These are phyloP conservation scores for Prasinococcaceae sp. DNA, from an alignment of 139 green algal genomes.

Conservation along the genomic window DNA sequence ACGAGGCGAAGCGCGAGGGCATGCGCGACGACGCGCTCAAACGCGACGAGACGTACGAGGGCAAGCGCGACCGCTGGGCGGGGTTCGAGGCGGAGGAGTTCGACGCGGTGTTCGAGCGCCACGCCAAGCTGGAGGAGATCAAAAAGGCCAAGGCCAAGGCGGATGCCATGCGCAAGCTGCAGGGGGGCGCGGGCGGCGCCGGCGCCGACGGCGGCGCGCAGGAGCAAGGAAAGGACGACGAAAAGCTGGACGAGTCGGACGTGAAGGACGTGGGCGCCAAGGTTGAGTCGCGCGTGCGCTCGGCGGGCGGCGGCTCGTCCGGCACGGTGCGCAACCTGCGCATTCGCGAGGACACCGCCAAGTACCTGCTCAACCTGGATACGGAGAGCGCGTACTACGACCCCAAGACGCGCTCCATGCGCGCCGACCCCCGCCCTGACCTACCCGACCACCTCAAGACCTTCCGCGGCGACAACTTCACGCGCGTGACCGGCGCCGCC, in stretches of 20 bases:
- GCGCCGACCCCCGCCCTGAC: constrained; percentile 71
- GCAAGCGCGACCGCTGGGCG: constrained; percentile 87
- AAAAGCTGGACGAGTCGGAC: constrained; percentile 76
- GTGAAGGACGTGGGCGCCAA: constrained; percentile 77
- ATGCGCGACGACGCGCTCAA: constrained; percentile 51
- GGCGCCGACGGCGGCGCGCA: constrained; percentile 1
- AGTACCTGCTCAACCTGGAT: constrained; percentile 98
- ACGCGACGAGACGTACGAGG: too few species aligned
- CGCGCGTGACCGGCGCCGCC: constrained; percentile 61
- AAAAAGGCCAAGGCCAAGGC: too few species aligned
- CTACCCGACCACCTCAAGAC: constrained; percentile 27
- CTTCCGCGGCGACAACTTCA: constrained; percentile 83
- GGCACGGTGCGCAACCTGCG: constrained; percentile 72
- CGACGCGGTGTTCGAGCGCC: not conserved
- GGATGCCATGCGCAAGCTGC: not conserved
- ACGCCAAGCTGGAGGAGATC: constrained; percentile 3
- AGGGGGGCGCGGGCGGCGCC: not conserved
- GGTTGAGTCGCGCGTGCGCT: constrained; percentile 89
- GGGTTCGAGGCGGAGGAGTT: constrained; percentile 58
- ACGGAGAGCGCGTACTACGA: constrained; percentile 89
- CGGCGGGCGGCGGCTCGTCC: constrained; percentile 63
- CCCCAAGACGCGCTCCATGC: constrained; percentile 93
- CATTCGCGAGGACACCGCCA: constrained; percentile 98
- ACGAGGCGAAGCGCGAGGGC: constrained; percentile 86
- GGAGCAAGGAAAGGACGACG: constrained; percentile 74